Conservation (phyloP, 1,284 basidiomycete genomes). For the Ustilago esculenta region DNA sequence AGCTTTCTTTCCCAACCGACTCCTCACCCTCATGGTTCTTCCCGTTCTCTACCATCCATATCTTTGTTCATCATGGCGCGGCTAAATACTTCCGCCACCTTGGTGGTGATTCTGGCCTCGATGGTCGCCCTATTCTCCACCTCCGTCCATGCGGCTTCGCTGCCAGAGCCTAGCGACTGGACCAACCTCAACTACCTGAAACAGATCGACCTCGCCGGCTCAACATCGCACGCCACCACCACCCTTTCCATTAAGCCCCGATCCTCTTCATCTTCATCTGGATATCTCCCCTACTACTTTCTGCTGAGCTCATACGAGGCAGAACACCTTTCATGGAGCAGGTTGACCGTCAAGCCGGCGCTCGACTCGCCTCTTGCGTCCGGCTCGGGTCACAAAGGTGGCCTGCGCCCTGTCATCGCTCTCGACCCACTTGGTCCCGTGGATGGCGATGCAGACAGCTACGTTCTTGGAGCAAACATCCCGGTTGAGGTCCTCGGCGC, state of each 20-base stretch:
- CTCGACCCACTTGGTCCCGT: constrained; percentile 8
- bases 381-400: constrained; percentile 9
- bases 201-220: constrained; percentile 54
- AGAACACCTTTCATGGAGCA: constrained; percentile 30
- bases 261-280: constrained; percentile 31
- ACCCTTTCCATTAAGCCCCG: constrained; percentile 50
- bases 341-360: constrained; percentile 24
- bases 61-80: constrained; percentile 3
- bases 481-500: constrained; percentile 9
- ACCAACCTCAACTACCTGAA: constrained; percentile 46
- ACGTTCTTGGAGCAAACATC: constrained; percentile 20
- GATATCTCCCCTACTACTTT: constrained; percentile 39
- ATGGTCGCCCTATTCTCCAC: neutral
- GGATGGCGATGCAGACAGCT: constrained; percentile 8
- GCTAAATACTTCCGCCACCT: neutral
- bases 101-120: constrained; percentile 5
- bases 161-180: constrained; percentile 32
- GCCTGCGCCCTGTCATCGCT: constrained; percentile 17
- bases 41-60: neutral
- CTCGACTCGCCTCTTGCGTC: constrained; percentile 21
- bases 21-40: neutral
- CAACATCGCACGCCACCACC: constrained; percentile 39
- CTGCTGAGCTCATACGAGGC: constrained; percentile 39
- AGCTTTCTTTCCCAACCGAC: neutral
- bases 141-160: constrained; percentile 7